Conservation (phyloP, 805 yeast species). For the Gaillardinia entomophila region DNA sequence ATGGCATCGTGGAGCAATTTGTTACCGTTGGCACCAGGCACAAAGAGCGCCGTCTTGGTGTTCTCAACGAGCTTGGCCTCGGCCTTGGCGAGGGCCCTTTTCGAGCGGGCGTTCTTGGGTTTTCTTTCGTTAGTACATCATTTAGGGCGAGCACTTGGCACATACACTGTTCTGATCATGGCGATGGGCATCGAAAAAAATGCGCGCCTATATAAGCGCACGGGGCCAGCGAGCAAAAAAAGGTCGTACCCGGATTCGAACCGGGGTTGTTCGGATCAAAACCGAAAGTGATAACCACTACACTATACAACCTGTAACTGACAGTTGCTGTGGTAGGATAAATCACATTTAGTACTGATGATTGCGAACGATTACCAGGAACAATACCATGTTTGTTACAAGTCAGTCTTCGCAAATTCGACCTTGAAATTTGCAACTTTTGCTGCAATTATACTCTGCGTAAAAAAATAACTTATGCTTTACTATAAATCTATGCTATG, state of each 20-base stretch:
- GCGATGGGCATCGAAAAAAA: slow-evolving; percentile 2
- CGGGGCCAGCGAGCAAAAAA: slow-evolving; percentile 5
- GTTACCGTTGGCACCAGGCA: slow-evolving; percentile 82
- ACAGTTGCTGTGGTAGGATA: too few species aligned
- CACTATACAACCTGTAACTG: slow-evolving; percentile 58
- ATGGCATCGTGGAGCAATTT: slow-evolving; percentile 80
- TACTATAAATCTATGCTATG: slow-evolving; percentile 1
- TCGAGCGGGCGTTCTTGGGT: slow-evolving; percentile 93
- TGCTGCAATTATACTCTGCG: too few species aligned
- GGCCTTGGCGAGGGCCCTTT: slow-evolving; percentile 85
- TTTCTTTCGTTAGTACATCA: slow-evolving; percentile 36
- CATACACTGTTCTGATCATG: slow-evolving; percentile 36
- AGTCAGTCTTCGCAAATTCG: too few species aligned
- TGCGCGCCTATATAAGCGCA: background rate
- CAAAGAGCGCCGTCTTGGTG: slow-evolving; percentile 81
- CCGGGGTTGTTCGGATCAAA: slow-evolving; percentile 80
- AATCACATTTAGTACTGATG: too few species aligned
- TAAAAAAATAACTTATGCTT: too few species aligned
- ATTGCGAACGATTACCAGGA: too few species aligned
- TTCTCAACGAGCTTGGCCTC: slow-evolving; percentile 89
- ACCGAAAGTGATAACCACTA: slow-evolving; percentile 80
- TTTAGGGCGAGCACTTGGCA: slow-evolving; percentile 2
- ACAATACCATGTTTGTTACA: too few species aligned
- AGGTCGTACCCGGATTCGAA: slow-evolving; percentile 84
- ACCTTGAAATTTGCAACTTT: too few species aligned